A percentile compares a stretch with the other conserved stretches of the same genome.
phyloP scores from a whole-genome alignment of 1,284 basidiomycete genomes.

The Marasmius tenuissimus region DNA sequence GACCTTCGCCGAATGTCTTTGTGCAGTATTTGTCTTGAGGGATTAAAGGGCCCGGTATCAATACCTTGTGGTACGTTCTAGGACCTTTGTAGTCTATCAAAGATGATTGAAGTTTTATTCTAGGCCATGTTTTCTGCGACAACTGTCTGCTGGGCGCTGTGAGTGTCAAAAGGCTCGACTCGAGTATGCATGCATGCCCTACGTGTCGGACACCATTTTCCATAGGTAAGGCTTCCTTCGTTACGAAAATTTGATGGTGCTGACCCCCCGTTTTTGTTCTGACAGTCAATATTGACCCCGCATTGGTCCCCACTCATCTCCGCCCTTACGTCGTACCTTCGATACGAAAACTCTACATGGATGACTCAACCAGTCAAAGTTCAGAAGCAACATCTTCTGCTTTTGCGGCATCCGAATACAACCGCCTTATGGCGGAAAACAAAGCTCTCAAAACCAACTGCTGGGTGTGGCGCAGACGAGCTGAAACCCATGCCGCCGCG shows the following conservation, averaged over 20 bases:
- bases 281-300: slow-evolving; percentile 46
- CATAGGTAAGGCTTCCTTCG: slow-evolving; percentile 36
- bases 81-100: neutral
- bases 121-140: slow-evolving; percentile 62
- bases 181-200: slow-evolving; percentile 50
- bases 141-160: slow-evolving; percentile 50
- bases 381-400: slow-evolving; percentile 20
- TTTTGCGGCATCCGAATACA: slow-evolving; percentile 33
- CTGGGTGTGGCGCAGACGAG: slow-evolving; percentile 55
- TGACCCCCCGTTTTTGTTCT: neutral
- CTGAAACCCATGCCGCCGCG: slow-evolving; percentile 54
- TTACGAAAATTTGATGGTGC: neutral
- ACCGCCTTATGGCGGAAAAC: slow-evolving; percentile 52
- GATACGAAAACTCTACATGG: slow-evolving; percentile 50
- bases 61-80: slow-evolving; percentile 54
- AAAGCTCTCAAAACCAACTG: slow-evolving; percentile 46
- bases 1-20: slow-evolving; percentile 19
- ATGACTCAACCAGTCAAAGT: slow-evolving; percentile 21
- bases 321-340: slow-evolving; percentile 49
- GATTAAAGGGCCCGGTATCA: slow-evolving; percentile 50
- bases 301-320: slow-evolving; percentile 46
- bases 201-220: slow-evolving; percentile 51
- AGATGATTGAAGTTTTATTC: slow-evolving; percentile 3
- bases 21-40: slow-evolving; percentile 56
- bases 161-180: slow-evolving; percentile 43